Conservation (phyloP, 139 green algal genomes). For the Raphidocelis subcapitata region DNA sequence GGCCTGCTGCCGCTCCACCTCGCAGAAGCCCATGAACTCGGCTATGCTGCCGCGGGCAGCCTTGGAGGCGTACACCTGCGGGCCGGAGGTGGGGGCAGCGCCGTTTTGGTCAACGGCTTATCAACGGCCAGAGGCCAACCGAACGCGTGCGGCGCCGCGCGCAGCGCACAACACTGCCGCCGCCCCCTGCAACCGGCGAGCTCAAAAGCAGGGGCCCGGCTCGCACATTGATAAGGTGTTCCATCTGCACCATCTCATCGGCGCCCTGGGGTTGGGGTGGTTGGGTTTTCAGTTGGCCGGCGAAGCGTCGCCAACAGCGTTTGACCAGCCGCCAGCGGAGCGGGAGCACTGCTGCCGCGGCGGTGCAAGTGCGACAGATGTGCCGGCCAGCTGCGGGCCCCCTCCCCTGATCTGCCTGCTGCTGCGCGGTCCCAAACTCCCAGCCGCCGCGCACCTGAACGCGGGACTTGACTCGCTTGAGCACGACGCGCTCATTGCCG, state of each 20-base stretch:
- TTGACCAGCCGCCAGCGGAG: too few relatives aligned
- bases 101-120: too few relatives aligned
- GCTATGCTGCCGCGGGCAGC: slow-evolving; percentile 59
- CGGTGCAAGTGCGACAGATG: too few relatives aligned
- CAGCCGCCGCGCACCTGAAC: slow-evolving; percentile 69
- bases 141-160: too few relatives aligned
- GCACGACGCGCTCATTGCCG: slow-evolving; percentile 50
- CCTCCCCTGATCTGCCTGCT: too few relatives aligned
- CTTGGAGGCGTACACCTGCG: slow-evolving; percentile 67
- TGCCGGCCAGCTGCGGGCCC: too few relatives aligned
- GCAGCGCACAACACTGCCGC: too few relatives aligned
- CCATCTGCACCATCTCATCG: slow-evolving; percentile 74
- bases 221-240: slow-evolving; percentile 79
- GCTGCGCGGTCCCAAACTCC: too few relatives aligned
- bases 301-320: background rate
- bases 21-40: slow-evolving; percentile 74
- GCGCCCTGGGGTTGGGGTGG: slow-evolving; percentile 44
- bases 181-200: too few relatives aligned
- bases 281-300: background rate
- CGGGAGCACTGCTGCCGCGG: background rate
- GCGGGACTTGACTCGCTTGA: slow-evolving; percentile 68
- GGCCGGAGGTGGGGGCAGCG: too few relatives aligned
- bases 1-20: slow-evolving; percentile 54
- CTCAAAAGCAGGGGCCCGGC: too few relatives aligned
- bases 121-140: too few relatives aligned